Percentiles rank a stretch among this genome's conserved stretches.
These are phyloP conservation scores for Yamadazyma kanchanaburiensis DNA, from an alignment of 1,139 yeast species.

Conservation along the genomic window DNA sequence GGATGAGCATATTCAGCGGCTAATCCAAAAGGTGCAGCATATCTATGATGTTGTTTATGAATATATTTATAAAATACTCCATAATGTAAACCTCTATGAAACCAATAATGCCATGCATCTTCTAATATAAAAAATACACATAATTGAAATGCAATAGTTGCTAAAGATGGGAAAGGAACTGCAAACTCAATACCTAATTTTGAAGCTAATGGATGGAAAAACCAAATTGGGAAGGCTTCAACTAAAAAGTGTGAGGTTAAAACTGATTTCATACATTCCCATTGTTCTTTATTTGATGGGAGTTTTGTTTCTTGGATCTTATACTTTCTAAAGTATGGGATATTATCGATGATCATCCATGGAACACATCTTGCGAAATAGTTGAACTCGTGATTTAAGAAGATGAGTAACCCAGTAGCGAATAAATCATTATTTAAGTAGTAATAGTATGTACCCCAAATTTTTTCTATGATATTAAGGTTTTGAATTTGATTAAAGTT, in stretches of 20 bases:
- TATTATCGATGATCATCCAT: slow-evolving; percentile 75
- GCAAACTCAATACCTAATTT: slow-evolving; percentile 33
- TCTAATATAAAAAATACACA: slow-evolving; percentile 40
- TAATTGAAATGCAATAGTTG: slow-evolving; percentile 29
- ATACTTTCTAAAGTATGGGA: slow-evolving; percentile 71
- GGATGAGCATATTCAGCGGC: slow-evolving; percentile 52
- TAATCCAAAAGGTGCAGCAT: slow-evolving; percentile 49
- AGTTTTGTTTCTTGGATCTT: slow-evolving; percentile 80
- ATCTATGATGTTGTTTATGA: slow-evolving; percentile 48
- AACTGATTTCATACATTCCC: slow-evolving; percentile 47
- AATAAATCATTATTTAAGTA: slow-evolving; percentile 41
- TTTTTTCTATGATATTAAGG: slow-evolving; percentile 29
- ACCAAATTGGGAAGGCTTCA: slow-evolving; percentile 48
- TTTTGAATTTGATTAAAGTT: slow-evolving; percentile 30
- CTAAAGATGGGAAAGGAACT: slow-evolving; percentile 39
- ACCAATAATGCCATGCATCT: slow-evolving; percentile 49
- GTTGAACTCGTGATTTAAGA: slow-evolving; percentile 71
- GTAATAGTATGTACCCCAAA: slow-evolving; percentile 44
- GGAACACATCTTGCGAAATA: slow-evolving; percentile 85
- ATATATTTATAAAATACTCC: slow-evolving; percentile 47
- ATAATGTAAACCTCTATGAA: slow-evolving; percentile 43
- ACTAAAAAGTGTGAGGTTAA: slow-evolving; percentile 43
- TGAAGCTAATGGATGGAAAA: slow-evolving; percentile 44
- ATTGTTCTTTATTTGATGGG: slow-evolving; percentile 77
- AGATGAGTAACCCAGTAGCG: slow-evolving; percentile 73